These are phyloP conservation scores for Hanseniaspora gamundiae DNA, from an alignment of 1,139 yeast genomes.

Conservation along the genomic window DNA sequence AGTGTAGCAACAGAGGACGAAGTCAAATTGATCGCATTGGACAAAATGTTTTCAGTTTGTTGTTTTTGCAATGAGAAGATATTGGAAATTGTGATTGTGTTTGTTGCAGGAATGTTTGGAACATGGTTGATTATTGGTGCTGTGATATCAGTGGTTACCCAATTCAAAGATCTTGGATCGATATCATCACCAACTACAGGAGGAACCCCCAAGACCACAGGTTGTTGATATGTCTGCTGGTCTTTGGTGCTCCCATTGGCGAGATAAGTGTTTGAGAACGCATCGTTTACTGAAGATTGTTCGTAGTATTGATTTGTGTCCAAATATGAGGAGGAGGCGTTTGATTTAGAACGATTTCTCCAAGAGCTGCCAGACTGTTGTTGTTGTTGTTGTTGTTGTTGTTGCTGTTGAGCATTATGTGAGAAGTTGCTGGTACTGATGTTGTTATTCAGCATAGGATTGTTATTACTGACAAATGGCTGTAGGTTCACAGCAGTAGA, in stretches of 20 bases:
- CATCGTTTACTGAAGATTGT: conserved; percentile 3
- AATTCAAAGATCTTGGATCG: conserved; percentile 35
- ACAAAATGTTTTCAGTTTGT: conserved; percentile 31
- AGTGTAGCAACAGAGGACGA: conserved; percentile 29
- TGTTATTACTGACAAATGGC: too few species aligned
- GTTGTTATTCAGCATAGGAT: too few species aligned
- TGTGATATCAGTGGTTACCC: conserved; percentile 54
- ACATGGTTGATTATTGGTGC: conserved; percentile 43
- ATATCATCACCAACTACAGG: conserved; percentile 38
- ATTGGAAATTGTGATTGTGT: conserved; percentile 64
- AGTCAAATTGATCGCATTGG: conserved; percentile 21
- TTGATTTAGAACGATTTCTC: conserved; percentile 21
- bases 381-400: not conserved
- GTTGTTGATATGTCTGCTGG: conserved; percentile 8
- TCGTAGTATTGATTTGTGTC: conserved; percentile 17
- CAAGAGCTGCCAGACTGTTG: not conserved
- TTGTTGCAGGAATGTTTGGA: conserved; percentile 31
- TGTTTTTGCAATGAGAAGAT: conserved; percentile 41
- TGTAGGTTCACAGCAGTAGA: not conserved
- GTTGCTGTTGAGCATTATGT: not conserved
- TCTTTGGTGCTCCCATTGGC: conserved; percentile 12
- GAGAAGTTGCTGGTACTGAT: too few species aligned
- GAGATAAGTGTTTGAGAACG: conserved; percentile 23
- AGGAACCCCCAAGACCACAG: conserved; percentile 21
- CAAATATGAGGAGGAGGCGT: conserved; percentile 20